Conservation (phyloP, 352 stramenopile genomes). For the Globisporangium nodosum region DNA sequence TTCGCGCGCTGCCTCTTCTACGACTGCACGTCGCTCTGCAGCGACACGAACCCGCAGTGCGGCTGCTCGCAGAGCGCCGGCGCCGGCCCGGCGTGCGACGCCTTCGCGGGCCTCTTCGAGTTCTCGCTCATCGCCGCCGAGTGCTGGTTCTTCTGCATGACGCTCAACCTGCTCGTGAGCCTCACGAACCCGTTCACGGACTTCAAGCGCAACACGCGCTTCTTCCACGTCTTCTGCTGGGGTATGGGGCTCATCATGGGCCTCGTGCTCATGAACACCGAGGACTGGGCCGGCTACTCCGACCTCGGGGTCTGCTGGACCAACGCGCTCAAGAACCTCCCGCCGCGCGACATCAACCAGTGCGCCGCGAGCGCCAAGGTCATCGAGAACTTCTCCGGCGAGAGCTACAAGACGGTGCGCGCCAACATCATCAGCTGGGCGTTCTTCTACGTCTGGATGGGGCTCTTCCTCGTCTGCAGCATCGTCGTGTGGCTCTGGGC, state of each 20-base stretch:
- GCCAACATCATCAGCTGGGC: conserved; percentile 84
- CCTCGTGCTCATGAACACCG: conserved; percentile 60
- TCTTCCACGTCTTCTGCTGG: conserved; percentile 87
- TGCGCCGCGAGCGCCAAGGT: conserved; percentile 34
- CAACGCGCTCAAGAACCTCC: conserved; percentile 70
- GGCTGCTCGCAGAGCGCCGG: conserved; percentile 48
- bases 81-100: conserved; percentile 51
- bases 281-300: conserved; percentile 81
- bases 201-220: conserved; percentile 80
- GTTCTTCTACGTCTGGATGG: conserved; percentile 89
- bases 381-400: conserved; percentile 54
- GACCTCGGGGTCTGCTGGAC: conserved; percentile 86
- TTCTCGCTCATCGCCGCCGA: conserved; percentile 82
- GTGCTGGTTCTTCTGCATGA: conserved; percentile 90
- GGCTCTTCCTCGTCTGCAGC: conserved; percentile 70
- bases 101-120: conserved; percentile 80
- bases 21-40: conserved; percentile 77
- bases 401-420: conserved; percentile 70
- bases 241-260: conserved; percentile 50
- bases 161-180: conserved; percentile 80
- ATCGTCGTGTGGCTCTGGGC: conserved; percentile 84
- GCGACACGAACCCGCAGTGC: conserved; percentile 58
- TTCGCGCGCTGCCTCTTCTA: conserved; percentile 79
- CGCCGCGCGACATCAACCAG: conserved; percentile 18
- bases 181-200: conserved; percentile 89